Evolutionary conservation across 2,329 filamentous ascomycete genomes (phyloP).

Genomic region (Arthroderma sp.): DNA sequence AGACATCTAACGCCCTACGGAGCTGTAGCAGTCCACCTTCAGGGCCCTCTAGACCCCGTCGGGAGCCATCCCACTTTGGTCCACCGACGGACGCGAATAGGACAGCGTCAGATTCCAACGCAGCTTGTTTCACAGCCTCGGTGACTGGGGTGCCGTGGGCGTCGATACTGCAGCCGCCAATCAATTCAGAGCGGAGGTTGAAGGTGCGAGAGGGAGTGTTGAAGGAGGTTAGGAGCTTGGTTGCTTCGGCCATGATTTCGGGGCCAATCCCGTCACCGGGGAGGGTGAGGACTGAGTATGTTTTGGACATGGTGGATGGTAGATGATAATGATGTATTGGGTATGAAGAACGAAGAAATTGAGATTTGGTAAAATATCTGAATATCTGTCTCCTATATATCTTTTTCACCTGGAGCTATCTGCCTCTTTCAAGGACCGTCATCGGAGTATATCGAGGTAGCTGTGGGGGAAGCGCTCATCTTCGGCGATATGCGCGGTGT

Average conservation of each 20-base stretch:
- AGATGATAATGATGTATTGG: too few species aligned
- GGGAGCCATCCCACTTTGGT: slow-evolving; percentile 70
- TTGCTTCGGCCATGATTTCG: slow-evolving; percentile 43
- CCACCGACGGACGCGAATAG: slow-evolving; percentile 83
- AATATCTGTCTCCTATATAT: too few species aligned
- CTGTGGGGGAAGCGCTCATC: too few species aligned
- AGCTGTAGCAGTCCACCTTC: slow-evolving; percentile 77
- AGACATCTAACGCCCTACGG: slow-evolving; percentile 76
- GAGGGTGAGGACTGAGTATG: slow-evolving; percentile 61
- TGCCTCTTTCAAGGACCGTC: too few species aligned
- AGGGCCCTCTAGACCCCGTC: slow-evolving; percentile 56
- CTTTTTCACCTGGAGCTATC: too few species aligned
- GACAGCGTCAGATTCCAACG: slow-evolving; percentile 69
- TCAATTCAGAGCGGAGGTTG: slow-evolving; percentile 67
- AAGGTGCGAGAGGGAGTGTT: slow-evolving; percentile 59
- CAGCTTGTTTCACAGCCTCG: slow-evolving; percentile 61
- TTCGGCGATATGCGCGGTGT: too few species aligned
- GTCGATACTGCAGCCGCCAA: slow-evolving; percentile 81
- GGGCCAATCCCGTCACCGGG: slow-evolving; percentile 69
- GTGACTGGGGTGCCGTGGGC: slow-evolving; percentile 61
- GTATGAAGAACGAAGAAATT: too few species aligned
- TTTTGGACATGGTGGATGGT: slow-evolving; percentile 15
- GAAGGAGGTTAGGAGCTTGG: slow-evolving; percentile 58
- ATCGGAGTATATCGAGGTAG: too few species aligned
- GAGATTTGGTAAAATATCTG: too few species aligned